Evolutionary conservation across 768 basidiomycete species (phyloP).

Genomic region (Tephrocybe sp.): DNA sequence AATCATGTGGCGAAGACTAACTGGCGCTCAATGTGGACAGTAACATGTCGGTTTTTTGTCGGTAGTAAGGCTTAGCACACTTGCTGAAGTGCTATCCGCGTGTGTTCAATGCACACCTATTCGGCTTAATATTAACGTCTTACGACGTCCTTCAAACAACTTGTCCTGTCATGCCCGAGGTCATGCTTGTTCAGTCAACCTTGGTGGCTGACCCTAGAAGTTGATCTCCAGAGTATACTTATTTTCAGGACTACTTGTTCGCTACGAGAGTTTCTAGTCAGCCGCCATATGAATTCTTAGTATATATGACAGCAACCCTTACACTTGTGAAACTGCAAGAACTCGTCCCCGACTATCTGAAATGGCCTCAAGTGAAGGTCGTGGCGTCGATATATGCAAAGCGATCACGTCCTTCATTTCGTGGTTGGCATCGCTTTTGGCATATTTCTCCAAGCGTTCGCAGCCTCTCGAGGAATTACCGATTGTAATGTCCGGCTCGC

Average conservation of each 20-base stretch:
- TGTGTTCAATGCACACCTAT: not conserved
- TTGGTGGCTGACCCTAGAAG: conserved; percentile 3
- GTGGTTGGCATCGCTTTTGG: conserved; percentile 7
- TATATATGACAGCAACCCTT: not conserved
- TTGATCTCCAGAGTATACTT: not conserved
- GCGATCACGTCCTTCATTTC: conserved; percentile 12
- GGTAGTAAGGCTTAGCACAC: too few species aligned
- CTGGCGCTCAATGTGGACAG: too few species aligned
- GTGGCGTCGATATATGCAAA: not conserved
- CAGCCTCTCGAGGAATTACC: conserved; percentile 10
- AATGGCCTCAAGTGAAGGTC: conserved; percentile 7
- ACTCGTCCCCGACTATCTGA: not conserved
- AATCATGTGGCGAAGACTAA: too few species aligned
- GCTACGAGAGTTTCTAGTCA: not conserved
- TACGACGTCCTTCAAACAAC: not conserved
- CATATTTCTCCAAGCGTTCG: conserved; percentile 1
- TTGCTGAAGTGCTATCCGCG: too few species aligned
- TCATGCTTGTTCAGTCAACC: not conserved
- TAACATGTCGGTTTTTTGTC: too few species aligned
- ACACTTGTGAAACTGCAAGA: not conserved
- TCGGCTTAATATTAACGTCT: not conserved
- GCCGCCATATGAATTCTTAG: not conserved
- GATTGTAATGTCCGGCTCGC: conserved; percentile 7
- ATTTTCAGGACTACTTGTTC: too few species aligned
- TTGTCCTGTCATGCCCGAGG: not conserved